These are phyloP conservation scores for Mucor indicus DNA, from an alignment of 371 early-diverging fungal species.

Conservation along the genomic window DNA sequence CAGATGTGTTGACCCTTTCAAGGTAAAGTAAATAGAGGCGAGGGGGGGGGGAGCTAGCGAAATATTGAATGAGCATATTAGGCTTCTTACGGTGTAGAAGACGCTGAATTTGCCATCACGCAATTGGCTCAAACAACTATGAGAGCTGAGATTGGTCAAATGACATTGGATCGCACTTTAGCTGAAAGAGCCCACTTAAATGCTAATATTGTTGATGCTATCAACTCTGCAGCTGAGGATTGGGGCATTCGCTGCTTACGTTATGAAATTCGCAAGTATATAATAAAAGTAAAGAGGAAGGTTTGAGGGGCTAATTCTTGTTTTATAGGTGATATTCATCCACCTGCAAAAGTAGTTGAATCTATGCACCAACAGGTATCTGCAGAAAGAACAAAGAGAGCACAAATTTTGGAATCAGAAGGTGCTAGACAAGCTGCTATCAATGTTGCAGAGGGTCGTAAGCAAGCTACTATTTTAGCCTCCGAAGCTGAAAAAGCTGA, in stretches of 20 bases:
- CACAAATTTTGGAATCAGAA: constrained; percentile 95
- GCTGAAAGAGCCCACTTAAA: constrained; percentile 94
- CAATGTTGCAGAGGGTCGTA: constrained; percentile 96
- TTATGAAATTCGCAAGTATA: constrained; percentile 76
- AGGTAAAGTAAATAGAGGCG: constrained; percentile 53
- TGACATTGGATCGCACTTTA: constrained; percentile 94
- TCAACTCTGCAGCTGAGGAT: constrained; percentile 89
- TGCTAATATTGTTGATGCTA: constrained; percentile 90
- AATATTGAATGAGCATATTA: no score
- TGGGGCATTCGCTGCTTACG: constrained; percentile 97
- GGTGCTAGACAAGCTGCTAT: constrained; percentile 94
- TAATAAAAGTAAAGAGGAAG: no score
- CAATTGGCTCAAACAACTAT: constrained; percentile 98
- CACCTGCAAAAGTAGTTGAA: constrained; percentile 92
- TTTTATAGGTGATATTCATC: constrained; percentile 88
- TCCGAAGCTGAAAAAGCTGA: constrained; percentile 91
- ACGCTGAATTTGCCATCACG: constrained; percentile 92
- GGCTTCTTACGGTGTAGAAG: constrained; percentile 96
- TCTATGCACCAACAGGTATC: constrained; percentile 98
- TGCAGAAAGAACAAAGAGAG: constrained; percentile 95
- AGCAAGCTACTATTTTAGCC: constrained; percentile 89
- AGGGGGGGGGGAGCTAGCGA: no score
- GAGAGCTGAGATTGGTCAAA: constrained; percentile 97
- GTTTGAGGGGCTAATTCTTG: no score
- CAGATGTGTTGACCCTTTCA: constrained; percentile 91